Conservation (phyloP, 1,139 yeast species). For the Debaryomyces coudertii region DNA sequence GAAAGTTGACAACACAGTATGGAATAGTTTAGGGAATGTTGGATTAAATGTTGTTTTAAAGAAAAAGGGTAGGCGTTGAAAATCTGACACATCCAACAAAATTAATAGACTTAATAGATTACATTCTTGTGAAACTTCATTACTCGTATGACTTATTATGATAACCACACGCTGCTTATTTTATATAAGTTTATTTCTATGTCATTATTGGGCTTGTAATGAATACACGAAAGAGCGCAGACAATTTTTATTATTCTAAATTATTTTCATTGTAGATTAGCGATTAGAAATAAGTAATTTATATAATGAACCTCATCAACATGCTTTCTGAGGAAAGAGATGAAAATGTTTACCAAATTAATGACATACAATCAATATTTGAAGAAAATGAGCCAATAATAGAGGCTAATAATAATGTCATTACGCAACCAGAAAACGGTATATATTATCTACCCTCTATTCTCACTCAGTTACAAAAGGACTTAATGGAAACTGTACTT, state of each 20-base stretch:
- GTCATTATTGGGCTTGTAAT: background rate
- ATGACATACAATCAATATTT: conserved; percentile 9
- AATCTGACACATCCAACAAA: background rate
- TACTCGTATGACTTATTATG: background rate
- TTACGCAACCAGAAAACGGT: conserved; percentile 19
- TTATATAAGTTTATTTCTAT: background rate
- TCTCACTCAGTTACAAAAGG: conserved; percentile 57
- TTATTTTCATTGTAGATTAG: background rate
- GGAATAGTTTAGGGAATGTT: conserved; percentile 65
- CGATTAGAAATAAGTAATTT: background rate
- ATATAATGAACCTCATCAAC: conserved; percentile 42
- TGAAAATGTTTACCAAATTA: conserved; percentile 16
- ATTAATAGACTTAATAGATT: conserved; percentile 8
- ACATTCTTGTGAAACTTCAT: background rate
- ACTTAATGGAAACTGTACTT: conserved; percentile 55
- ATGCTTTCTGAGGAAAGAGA: conserved; percentile 31
- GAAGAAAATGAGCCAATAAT: conserved; percentile 8
- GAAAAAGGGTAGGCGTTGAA: conserved; percentile 30
- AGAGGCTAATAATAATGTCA: background rate
- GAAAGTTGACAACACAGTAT: conserved; percentile 56
- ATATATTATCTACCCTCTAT: conserved; percentile 58
- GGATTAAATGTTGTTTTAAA: conserved; percentile 46
- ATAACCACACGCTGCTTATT: background rate
- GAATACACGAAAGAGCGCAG: conserved; percentile 1
- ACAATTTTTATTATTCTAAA: background rate